Evolutionary conservation across 306 rosid species (phyloP).

Genomic region (Cucumis cinereus): DNA sequence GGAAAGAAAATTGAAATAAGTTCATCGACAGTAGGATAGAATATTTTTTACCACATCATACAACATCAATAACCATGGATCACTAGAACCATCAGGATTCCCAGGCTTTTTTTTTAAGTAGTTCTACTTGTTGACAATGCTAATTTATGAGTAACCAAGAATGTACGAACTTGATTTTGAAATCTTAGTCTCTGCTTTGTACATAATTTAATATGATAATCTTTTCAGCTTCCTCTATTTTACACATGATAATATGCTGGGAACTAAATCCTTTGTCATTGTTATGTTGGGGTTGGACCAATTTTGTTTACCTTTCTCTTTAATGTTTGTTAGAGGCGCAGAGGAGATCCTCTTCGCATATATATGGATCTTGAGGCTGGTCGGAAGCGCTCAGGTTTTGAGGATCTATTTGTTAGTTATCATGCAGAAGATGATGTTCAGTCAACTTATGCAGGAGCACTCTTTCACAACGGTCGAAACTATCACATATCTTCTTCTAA

Average conservation of each 20-base stretch:
- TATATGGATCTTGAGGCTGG: constrained; percentile 96
- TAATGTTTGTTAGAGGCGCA: constrained; percentile 35
- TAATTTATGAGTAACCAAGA: not conserved
- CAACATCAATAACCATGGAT: not conserved
- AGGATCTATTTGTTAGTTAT: constrained; percentile 72
- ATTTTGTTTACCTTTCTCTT: constrained; percentile 3
- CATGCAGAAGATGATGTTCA: constrained; percentile 85
- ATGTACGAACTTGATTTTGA: not conserved
- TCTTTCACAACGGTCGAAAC: constrained; percentile 77
- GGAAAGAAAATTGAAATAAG: not conserved
- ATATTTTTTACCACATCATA: not conserved
- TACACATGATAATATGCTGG: not conserved
- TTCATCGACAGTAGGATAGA: not conserved
- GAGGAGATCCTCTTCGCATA: constrained; percentile 65
- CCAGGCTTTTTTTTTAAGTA: not conserved
- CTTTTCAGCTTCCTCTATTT: not conserved
- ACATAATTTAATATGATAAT: not conserved
- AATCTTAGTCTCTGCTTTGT: not conserved
- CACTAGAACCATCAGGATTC: not conserved
- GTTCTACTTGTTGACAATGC: not conserved
- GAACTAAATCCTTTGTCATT: not conserved
- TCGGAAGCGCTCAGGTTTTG: constrained; percentile 58
- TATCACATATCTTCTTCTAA: constrained; percentile 48
- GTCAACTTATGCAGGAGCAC: constrained; percentile 82
- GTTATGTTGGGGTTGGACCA: not conserved